These are phyloP conservation scores for Macadamia integrifolia DNA, from an alignment of 164 flowering plant species.

Conservation along the genomic window DNA sequence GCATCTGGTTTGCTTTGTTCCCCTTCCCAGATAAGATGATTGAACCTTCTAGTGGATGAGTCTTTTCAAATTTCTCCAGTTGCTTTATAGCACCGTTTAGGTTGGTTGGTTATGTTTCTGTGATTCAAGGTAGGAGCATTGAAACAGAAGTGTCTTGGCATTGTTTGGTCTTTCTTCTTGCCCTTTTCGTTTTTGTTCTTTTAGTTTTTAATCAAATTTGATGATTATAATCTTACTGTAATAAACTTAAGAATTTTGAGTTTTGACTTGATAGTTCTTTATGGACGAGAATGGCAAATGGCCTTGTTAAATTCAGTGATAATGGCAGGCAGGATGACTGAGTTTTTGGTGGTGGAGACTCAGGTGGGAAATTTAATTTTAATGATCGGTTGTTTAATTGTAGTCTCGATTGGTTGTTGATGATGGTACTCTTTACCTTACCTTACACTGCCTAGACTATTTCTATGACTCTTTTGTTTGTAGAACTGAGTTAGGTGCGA, in stretches of 20 bases:
- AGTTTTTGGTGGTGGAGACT: neutral
- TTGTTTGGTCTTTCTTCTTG: slow-evolving; percentile 12
- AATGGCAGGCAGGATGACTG: neutral
- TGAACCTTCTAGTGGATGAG: neutral
- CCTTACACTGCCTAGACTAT: too few relatives aligned
- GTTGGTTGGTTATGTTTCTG: slow-evolving; percentile 5
- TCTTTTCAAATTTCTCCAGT: slow-evolving; percentile 4
- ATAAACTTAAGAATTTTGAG: slow-evolving; percentile 15
- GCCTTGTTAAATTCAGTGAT: slow-evolving; percentile 3
- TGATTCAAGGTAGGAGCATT: slow-evolving; percentile 22
- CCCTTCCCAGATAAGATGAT: slow-evolving; percentile 65
- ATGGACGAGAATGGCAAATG: slow-evolving; percentile 20
- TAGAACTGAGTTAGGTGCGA: too few relatives aligned
- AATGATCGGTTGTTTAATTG: neutral
- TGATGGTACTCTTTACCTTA: neutral
- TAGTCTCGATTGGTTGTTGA: neutral
- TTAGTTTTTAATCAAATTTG: slow-evolving; percentile 1
- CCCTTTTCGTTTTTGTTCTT: neutral
- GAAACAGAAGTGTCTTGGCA: slow-evolving; percentile 15
- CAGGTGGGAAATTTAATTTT: neutral
- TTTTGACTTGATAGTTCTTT: slow-evolving; percentile 16
- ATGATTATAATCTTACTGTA: slow-evolving; percentile 3
- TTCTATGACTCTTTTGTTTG: too few relatives aligned
- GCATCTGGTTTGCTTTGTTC: slow-evolving; percentile 83
- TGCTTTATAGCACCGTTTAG: neutral